Base-by-base conservation (phyloP, 2,329 filamentous ascomycete genomes). In the Aspergillus floridensis region DNA sequence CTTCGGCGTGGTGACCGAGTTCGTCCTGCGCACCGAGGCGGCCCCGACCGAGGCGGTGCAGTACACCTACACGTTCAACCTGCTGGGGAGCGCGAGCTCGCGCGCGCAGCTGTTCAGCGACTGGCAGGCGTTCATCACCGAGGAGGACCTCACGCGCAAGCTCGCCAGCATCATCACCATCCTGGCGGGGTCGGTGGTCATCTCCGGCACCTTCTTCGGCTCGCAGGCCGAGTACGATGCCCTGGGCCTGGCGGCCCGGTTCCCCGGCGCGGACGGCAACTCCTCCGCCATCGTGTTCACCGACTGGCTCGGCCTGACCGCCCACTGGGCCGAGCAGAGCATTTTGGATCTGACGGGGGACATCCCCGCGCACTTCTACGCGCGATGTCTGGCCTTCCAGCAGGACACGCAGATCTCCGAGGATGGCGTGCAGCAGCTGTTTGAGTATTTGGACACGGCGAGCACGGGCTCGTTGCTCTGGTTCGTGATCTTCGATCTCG, bases 191-290 rank as follows among this genome's bases (percentile, higher is more conserved):
- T 83, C 82, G 1, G 79, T 80, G 55, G 69, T 86, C 59, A 84
- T 89, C 31, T 82, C 82, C 0, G 86, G 83, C 2, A 86, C 83
- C 0, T 89, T 85, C 65, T 88, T 86, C 67, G 86, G 86, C 21
- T 83, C 82, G 0, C 72, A 83, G 47, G 77, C 74, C 0, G 86
- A 89, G 67, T 88, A 80, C 65, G 68, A 82, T 5, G 79, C 78
- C 3, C 55, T 76, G 2, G 61, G 70, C 1, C 49, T 75, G 4
- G 67, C 65, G 6, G 62, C 61, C 4, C 61, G 65, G 5, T 72
- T 75, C 31, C 66, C 71, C 0, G 61, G 52, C 14, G 50, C 32
- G 59, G 3, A 58, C 59, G 38, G 38, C 5, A 60, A 63, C 14
- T 59, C 53, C 5, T 70, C 54, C 24, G 63, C 66, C 8, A 53